phyloP scores from a whole-genome alignment of 805 yeast species.

The Saccharomycopsis sp. region DNA sequence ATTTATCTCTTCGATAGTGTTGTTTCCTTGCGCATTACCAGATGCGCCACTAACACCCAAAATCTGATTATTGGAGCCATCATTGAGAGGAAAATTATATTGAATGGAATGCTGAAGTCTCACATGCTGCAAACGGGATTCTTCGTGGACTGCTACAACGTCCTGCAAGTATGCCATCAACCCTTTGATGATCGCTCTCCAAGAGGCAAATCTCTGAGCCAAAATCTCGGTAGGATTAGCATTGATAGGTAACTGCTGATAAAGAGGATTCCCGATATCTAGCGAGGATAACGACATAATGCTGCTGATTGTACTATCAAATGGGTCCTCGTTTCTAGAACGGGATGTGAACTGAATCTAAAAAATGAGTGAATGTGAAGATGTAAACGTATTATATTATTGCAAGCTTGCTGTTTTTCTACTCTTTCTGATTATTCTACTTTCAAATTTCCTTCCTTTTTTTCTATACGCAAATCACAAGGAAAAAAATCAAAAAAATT shows the following conservation, averaged over 20 bases:
- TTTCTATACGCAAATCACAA: too few species aligned
- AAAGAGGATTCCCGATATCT: conserved; percentile 32
- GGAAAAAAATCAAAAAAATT: too few species aligned
- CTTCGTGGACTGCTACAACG: conserved; percentile 79
- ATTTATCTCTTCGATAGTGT: conserved; percentile 27
- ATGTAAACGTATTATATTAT: too few species aligned
- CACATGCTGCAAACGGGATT: conserved; percentile 72
- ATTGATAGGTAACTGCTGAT: conserved; percentile 43
- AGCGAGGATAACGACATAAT: neutral
- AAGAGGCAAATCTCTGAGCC: conserved; percentile 74
- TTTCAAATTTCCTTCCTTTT: too few species aligned
- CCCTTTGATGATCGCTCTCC: conserved; percentile 75
- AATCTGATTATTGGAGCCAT: conserved; percentile 4
- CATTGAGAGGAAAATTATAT: conserved; percentile 33
- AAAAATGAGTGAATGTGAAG: too few species aligned
- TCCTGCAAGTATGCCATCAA: conserved; percentile 69
- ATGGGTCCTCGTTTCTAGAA: neutral
- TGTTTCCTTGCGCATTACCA: conserved; percentile 19
- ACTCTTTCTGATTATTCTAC: too few species aligned
- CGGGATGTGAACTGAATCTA: neutral
- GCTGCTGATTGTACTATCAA: too few species aligned
- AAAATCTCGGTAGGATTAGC: conserved; percentile 82
- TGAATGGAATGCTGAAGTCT: conserved; percentile 70
- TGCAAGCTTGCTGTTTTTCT: too few species aligned
- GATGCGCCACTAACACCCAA: conserved; percentile 21